A percentile compares a stretch with the other conserved stretches of the same genome.
Conservation (phyloP, 768 basidiomycete genomes). For the Suillus subaureus region DNA sequence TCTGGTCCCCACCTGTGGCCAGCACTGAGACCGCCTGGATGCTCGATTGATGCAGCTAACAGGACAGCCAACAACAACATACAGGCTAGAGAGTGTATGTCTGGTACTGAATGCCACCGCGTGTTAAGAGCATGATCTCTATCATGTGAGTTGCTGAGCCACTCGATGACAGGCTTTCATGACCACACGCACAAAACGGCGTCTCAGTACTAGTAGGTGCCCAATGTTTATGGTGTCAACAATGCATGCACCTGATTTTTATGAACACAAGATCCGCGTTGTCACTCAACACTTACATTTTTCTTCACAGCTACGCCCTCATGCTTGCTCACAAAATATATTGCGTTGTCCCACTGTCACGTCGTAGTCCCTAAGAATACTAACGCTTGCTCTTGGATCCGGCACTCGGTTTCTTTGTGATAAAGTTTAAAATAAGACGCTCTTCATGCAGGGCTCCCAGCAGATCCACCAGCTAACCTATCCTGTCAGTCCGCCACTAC, state of each 20-base stretch:
- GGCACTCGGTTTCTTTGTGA: background rate
- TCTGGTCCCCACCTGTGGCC: background rate
- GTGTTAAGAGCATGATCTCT: background rate
- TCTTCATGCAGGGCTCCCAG: background rate
- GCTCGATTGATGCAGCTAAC: background rate
- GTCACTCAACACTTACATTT: background rate
- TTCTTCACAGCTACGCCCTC: conserved; percentile 3
- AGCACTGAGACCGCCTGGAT: background rate
- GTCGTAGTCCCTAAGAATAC: background rate
- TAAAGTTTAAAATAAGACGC: background rate
- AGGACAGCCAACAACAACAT: background rate
- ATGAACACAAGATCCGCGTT: background rate
- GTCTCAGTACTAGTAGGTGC: background rate
- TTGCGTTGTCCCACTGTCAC: background rate
- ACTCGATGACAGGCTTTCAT: background rate
- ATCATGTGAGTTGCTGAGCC: background rate
- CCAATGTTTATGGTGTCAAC: background rate
- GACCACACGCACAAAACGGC: background rate
- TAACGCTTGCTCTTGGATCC: background rate
- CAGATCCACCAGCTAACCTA: background rate
- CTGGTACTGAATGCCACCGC: background rate
- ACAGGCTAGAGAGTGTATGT: background rate
- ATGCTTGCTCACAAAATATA: background rate
- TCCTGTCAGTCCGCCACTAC: background rate
- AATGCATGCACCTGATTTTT: background rate